Evolutionary conservation across 2,329 filamentous ascomycete species (phyloP).

Genomic region (Colletotrichum acutatum): DNA sequence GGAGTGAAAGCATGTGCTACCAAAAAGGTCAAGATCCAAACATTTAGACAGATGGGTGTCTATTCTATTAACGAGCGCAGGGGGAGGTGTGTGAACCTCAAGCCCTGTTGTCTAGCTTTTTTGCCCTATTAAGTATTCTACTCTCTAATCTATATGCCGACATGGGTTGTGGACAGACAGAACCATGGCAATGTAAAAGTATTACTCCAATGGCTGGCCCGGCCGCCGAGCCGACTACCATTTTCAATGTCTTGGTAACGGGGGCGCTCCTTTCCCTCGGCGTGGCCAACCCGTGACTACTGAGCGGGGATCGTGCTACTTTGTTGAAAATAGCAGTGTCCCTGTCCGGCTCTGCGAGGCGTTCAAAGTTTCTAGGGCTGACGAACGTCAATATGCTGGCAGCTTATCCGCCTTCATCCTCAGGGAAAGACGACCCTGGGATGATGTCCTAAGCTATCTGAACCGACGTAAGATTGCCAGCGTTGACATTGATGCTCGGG

Average conservation of each 20-base stretch:
- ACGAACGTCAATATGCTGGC: neutral
- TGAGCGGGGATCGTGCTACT: too few relatives aligned
- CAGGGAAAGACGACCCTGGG: neutral
- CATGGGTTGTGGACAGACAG: neutral
- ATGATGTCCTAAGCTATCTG: neutral
- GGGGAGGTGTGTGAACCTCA: neutral
- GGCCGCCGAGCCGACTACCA: neutral
- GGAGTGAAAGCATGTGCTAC: too few relatives aligned
- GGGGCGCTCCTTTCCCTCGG: too few relatives aligned
- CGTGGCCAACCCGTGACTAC: too few relatives aligned
- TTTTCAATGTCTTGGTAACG: neutral
- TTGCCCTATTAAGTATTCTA: neutral
- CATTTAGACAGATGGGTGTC: neutral
- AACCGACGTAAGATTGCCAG: neutral
- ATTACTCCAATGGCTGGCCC: neutral
- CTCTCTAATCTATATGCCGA: slow-evolving; percentile 1
- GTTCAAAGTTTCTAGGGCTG: neutral
- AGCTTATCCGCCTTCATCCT: neutral
- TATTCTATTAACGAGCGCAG: neutral
- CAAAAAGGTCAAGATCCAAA: neutral
- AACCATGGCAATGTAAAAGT: neutral
- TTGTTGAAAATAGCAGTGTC: too few relatives aligned
- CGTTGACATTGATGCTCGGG: neutral
- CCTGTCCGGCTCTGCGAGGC: neutral
- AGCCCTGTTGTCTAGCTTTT: neutral